Conservation (phyloP, 345 rosid genomes). For the Heritiera littoralis region DNA sequence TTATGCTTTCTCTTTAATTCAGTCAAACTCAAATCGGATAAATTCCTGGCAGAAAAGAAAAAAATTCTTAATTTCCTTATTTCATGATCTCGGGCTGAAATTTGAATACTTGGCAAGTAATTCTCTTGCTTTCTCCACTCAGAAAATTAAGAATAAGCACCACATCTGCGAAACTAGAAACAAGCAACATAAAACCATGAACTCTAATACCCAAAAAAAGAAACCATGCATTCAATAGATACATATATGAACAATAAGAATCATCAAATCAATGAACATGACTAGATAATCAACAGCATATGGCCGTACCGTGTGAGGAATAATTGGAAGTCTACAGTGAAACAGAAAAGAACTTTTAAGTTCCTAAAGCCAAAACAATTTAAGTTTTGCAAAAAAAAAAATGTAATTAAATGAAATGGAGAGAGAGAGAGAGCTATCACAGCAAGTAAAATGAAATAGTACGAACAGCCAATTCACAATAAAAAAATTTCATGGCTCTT, state of each 20-base stretch:
- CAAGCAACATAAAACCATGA: background rate
- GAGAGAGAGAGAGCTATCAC: background rate
- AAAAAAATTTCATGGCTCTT: background rate
- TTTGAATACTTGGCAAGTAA: background rate
- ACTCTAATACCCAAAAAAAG: background rate
- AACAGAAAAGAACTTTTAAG: background rate
- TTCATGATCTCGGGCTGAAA: background rate
- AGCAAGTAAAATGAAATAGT: background rate
- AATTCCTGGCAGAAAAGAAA: background rate
- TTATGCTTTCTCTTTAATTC: slow-evolving; percentile 16
- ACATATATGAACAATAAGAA: background rate
- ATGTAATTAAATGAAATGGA: background rate
- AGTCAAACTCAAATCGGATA: slow-evolving; percentile 1
- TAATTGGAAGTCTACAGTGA: background rate
- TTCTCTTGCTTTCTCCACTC: background rate
- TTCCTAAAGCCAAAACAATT: background rate
- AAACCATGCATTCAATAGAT: too few species aligned
- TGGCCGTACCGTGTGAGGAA: background rate
- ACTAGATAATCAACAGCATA: background rate
- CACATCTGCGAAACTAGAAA: background rate
- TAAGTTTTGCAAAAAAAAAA: background rate
- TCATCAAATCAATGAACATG: slow-evolving; percentile 1
- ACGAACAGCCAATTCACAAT: background rate
- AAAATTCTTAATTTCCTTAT: background rate
- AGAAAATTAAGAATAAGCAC: background rate